Percentiles rank a stretch among this genome's conserved stretches.
These are phyloP conservation scores for Saccharomyces kudriavzevii DNA, from an alignment of 805 yeast species.

Conservation along the genomic window DNA sequence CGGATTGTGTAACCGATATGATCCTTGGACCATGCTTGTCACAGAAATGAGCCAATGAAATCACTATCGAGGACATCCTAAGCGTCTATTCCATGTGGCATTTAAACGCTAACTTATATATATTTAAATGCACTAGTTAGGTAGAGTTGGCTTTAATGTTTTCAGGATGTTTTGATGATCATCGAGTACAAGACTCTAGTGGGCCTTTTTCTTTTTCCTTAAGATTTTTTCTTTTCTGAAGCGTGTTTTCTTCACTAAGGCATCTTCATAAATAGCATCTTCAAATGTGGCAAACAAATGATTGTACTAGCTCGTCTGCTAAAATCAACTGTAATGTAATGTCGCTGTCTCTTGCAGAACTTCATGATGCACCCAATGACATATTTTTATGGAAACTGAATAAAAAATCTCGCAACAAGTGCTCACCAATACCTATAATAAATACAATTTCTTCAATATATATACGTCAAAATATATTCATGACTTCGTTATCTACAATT, in stretches of 20 bases:
- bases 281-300: background rate
- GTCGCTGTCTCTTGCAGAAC: background rate
- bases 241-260: background rate
- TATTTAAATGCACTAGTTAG: background rate
- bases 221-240: background rate
- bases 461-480: background rate
- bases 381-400: background rate
- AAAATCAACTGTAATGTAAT: background rate
- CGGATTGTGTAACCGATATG: conserved; percentile 52
- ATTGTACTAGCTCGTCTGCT: background rate
- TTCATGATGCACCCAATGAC: background rate
- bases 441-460: background rate
- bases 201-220: background rate
- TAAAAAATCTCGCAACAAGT: background rate
- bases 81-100: background rate
- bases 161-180: background rate
- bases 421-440: background rate
- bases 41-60: conserved; percentile 62
- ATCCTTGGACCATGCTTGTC: conserved; percentile 71
- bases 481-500: background rate
- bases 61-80: conserved; percentile 15
- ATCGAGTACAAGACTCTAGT: background rate
- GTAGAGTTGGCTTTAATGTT: too few relatives aligned
- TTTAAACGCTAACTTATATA: background rate
- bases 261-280: background rate